Evolutionary conservation across 2,329 filamentous ascomycete genomes (phyloP).

Genomic region (Scedosporium aurantiacum): DNA sequence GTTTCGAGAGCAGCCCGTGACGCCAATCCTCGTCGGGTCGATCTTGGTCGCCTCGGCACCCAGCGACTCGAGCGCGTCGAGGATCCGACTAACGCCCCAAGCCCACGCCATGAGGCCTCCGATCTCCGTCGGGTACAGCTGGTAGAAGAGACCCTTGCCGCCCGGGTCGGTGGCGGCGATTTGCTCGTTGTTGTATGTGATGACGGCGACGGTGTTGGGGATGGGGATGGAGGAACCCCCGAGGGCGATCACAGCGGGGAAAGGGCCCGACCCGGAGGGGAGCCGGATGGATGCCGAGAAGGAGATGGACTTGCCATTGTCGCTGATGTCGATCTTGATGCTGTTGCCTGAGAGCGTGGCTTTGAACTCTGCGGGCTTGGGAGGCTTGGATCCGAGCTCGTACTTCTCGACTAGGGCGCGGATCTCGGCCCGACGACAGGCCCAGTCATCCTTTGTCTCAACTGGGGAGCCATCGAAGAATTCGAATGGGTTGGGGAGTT

Average conservation of each 20-base stretch:
- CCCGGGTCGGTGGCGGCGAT: conserved; percentile 25
- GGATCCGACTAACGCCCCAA: conserved; percentile 36
- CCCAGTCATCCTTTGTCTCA: conserved; percentile 24
- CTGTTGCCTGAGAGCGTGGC: conserved; percentile 21
- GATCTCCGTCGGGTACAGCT: conserved; percentile 33
- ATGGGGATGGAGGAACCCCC: conserved; percentile 32
- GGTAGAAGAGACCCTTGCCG: conserved; percentile 34
- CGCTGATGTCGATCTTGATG: conserved; percentile 23
- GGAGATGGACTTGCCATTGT: conserved; percentile 21
- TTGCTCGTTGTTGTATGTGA: conserved; percentile 37
- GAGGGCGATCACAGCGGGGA: conserved; percentile 37
- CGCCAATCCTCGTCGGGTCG: conserved; percentile 24
- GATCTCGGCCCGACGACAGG: conserved; percentile 29
- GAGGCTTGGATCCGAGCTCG: conserved; percentile 24
- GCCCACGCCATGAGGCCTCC: conserved; percentile 38
- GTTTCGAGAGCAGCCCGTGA: conserved; percentile 40
- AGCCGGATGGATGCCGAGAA: conserved; percentile 19
- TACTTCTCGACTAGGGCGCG: conserved; percentile 21
- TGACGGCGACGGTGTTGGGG: conserved; percentile 32
- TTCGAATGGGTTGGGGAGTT: conserved; percentile 25
- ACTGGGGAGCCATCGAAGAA: conserved; percentile 24
- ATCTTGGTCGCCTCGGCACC: conserved; percentile 24
- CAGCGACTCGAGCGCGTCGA: conserved; percentile 32
- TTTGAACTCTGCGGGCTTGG: conserved; percentile 21
- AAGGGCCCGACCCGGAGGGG: conserved; percentile 23